Evolutionary conservation across 139 green algal genomes (phyloP).

Genomic region (Nannochloris sp.): DNA sequence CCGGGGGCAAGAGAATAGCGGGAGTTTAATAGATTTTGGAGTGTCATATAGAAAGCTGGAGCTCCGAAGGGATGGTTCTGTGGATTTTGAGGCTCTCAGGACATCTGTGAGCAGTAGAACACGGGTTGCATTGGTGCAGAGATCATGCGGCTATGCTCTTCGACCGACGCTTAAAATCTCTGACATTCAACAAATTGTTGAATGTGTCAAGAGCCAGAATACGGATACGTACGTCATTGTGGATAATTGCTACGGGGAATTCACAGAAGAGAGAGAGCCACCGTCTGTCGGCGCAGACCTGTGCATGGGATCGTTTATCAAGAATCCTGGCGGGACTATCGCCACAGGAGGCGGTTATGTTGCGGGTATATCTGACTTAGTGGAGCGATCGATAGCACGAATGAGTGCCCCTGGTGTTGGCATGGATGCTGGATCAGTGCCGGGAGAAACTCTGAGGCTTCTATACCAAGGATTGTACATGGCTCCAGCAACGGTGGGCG

Average conservation of each 20-base stretch:
- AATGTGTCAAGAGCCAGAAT: conserved; percentile 50
- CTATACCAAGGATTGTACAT: conserved; percentile 81
- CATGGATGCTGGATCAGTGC: conserved; percentile 66
- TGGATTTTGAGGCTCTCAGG: conserved; percentile 66
- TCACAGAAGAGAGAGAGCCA: conserved; percentile 80
- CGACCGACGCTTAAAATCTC: conserved; percentile 72
- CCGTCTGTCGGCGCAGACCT: conserved; percentile 82
- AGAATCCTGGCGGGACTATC: conserved; percentile 88
- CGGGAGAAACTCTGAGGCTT: conserved; percentile 59
- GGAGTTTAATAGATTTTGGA: conserved; percentile 78
- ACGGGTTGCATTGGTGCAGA: conserved; percentile 78
- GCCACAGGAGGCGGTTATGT: conserved; percentile 85
- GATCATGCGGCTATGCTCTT: conserved; percentile 88
- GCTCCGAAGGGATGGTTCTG: conserved; percentile 32
- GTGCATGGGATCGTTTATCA: conserved; percentile 89
- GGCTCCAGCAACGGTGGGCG: conserved; percentile 77
- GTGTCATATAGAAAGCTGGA: conserved; percentile 72
- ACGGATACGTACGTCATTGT: conserved; percentile 68
- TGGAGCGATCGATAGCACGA: conserved; percentile 59
- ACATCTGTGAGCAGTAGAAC: conserved; percentile 44
- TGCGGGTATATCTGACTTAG: conserved; percentile 63
- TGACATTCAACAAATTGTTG: conserved; percentile 54
- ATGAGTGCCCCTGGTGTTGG: conserved; percentile 81
- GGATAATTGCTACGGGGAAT: conserved; percentile 99
- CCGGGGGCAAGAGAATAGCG: conserved; percentile 53